Evolutionary conservation across 2,329 filamentous ascomycete genomes (phyloP).

Genomic region (Stagonosporopsis cucurbitacearum): DNA sequence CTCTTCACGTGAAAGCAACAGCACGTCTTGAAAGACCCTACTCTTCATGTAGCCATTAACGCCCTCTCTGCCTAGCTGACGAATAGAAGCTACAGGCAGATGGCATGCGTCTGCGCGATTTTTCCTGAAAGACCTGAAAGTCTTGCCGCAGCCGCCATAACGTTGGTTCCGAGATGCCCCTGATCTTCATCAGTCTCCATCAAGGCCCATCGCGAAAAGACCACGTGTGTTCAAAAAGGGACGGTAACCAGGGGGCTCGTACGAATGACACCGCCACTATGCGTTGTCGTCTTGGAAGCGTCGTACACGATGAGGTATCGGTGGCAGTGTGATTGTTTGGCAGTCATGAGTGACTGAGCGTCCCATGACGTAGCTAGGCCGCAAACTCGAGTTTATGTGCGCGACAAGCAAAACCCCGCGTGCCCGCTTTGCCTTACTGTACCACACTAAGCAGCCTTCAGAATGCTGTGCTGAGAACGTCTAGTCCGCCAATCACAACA

Average conservation of each 20-base stretch:
- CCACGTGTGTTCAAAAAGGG: neutral
- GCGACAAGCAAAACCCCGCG: no score
- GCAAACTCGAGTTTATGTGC: neutral
- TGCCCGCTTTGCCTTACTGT: no score
- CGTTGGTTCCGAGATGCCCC: neutral
- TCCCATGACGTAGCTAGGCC: constrained; percentile 9
- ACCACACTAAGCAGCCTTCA: no score
- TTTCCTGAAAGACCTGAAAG: no score
- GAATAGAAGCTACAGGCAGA: no score
- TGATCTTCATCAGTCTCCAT: neutral
- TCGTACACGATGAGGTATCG: neutral
- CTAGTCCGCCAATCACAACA: constrained; percentile 1
- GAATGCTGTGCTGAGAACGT: neutral
- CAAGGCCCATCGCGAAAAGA: neutral
- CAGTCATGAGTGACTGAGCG: constrained; percentile 1
- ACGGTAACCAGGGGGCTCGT: neutral
- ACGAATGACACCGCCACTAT: constrained; percentile 1
- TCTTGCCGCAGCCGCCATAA: no score
- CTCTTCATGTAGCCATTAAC: no score
- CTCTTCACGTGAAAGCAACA: no score
- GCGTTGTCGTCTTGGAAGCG: neutral
- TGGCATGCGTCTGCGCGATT: no score
- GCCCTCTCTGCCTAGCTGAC: no score
- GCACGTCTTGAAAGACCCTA: no score
- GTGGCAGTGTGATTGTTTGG: neutral